These are phyloP conservation scores for Gardenia jasminoides DNA, from an alignment of 257 asterid genomes.

Conservation along the genomic window DNA sequence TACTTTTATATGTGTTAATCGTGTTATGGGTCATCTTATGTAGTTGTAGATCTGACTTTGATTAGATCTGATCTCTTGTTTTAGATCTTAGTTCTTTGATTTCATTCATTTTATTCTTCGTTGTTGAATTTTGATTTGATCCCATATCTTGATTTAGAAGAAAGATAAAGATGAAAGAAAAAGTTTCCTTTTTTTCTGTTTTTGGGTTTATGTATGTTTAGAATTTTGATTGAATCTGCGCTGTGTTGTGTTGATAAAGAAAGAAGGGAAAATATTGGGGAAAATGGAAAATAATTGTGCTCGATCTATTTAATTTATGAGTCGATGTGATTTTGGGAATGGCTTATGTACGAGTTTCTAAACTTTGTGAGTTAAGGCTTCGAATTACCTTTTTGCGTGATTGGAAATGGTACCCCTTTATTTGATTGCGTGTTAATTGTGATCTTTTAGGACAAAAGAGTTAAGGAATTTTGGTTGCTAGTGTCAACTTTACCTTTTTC, in stretches of 20 bases:
- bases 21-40: background rate
- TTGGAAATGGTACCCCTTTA: background rate
- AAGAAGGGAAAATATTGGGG: background rate
- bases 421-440: background rate
- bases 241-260: background rate
- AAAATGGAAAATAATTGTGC: background rate
- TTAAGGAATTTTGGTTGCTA: background rate
- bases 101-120: background rate
- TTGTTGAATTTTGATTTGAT: background rate
- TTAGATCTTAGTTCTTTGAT: slow-evolving; percentile 6
- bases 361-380: background rate
- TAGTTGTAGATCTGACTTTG: background rate
- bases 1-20: background rate
- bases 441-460: background rate
- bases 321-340: background rate
- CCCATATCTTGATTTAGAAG: background rate
- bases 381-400: background rate
- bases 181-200: background rate
- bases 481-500: no score
- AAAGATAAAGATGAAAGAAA: background rate
- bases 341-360: background rate
- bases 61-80: slow-evolving; percentile 12
- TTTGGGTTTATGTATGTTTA: background rate
- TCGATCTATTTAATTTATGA: background rate
- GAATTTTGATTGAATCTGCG: background rate